phyloP scores from a whole-genome alignment of 2,329 filamentous ascomycete genomes.

The Zopfia rhizophila region DNA sequence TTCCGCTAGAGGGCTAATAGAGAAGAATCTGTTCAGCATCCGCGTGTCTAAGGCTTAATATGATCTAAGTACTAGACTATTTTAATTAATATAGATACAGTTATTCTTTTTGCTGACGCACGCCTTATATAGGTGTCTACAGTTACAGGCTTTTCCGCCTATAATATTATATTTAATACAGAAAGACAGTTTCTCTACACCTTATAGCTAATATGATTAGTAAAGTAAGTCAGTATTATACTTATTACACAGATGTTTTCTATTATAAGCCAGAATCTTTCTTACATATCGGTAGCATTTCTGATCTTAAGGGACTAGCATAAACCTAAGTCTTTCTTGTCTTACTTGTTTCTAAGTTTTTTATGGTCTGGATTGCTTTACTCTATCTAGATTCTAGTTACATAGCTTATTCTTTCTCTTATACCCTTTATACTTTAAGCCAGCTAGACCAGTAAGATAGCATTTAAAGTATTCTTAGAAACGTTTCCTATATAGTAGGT shows the following conservation, averaged over 20 bases:
- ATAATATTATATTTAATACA: conserved; percentile 3
- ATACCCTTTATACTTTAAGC: background rate
- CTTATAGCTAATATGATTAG: background rate
- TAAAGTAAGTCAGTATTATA: background rate
- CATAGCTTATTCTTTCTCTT: conserved; percentile 2
- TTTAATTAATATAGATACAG: background rate
- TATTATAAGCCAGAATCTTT: conserved; percentile 2
- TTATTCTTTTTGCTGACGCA: conserved; percentile 5
- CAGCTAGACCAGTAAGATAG: background rate
- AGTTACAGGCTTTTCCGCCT: conserved; percentile 3
- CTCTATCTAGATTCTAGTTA: conserved; percentile 3
- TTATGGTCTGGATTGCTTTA: background rate
- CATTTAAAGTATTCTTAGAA: background rate
- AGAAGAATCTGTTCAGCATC: conserved; percentile 3
- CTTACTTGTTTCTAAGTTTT: conserved; percentile 5
- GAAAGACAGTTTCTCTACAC: conserved; percentile 1
- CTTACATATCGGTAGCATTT: conserved; percentile 5
- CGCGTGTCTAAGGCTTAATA: background rate
- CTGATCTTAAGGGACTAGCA: background rate
- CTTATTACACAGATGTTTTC: conserved; percentile 4
- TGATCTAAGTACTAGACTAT: conserved; percentile 1
- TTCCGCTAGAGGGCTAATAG: conserved; percentile 2
- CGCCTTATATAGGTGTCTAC: conserved; percentile 1
- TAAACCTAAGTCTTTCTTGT: conserved; percentile 6
- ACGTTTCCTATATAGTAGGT: background rate